Base-by-base conservation (phyloP, 345 rosid genomes). In the Murraya paniculata region DNA sequence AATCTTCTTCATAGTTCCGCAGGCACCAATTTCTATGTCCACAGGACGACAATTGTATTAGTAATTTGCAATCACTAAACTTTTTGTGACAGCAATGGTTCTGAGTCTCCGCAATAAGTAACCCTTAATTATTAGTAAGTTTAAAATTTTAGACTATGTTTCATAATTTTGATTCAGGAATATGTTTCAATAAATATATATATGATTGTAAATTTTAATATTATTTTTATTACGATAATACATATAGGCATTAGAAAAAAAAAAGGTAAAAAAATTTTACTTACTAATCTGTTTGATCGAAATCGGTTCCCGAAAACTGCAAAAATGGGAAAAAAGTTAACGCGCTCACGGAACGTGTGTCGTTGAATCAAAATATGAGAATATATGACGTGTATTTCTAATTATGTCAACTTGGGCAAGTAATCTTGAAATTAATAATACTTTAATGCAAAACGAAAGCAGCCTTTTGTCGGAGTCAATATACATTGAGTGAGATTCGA, bases 11-110 rank as follows among this genome's bases (percentile, higher is more conserved):
- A 1, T 24, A 38, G 30, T 9, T 38, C 19, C 71, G 3, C 68
- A 39, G 75, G 80, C 86, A 81, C 84, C 50, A 33, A 57, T 28
- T 64, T 59, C 53, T 30, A 69, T 66, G 27, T 16, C 7, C 10
- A 66, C 66, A 69, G 2, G 7, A 8, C 16, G 27, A 14, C 5
- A 4, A 27, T 27, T 18, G 22, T 50, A 48, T 48, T 22, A 48
- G 0, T 58, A 25, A 19, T 1, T 68, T 38, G 0, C 39, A 39
- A 67, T 38, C 53, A 3, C 27, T 35, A 9, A 9, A 1, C 2
- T 4, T 6, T 64, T 18, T 2, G 50, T 13, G 18, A 45, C 4
- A 3, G 5, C 1, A 45, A 11, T 45, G 4, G 3, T 45, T 45
- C 0, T n/a, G 0, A 41, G 48, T 45, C 1, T 45, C 0, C 3